Base-by-base conservation (phyloP, 2,329 filamentous ascomycete species). In the Colletotrichum agaves region DNA sequence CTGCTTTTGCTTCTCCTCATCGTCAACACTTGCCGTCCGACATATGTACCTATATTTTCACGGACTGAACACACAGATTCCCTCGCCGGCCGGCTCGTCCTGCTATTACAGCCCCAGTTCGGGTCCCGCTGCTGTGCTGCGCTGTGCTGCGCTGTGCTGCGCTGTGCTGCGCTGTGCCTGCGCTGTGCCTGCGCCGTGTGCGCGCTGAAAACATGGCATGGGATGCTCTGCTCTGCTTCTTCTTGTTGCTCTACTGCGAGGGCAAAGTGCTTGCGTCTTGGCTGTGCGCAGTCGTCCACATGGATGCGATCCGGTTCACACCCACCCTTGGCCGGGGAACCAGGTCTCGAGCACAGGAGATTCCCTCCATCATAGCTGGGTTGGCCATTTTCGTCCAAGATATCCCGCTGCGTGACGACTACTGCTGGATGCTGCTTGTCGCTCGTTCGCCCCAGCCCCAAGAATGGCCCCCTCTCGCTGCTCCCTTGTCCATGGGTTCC, bases 61-160 rank as follows among this genome's bases (percentile, higher is more conserved):
- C 49, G 35, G 49, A 55, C 46, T 27, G 46, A 12, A 27, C 19
- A 31, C 46, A 15, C 31, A 17, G 64, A 19, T 50, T 46, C 49
- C 50, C 19, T 61, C 49, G 49, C 61, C 62, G 46, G 46, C 44
- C 57, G 44, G 44, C 27, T 46, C 44, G 31, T 52, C 52, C 37
- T 68, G 47, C 56, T 50, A 15, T 52, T 66, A 27, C 31, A 39
- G 66, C 46, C 62, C 27, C 52, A 33, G 31, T 58, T 58, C 60
- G 39, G 60, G 39, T 63, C 17, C 27, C 37, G 39, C 63, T 67
- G 50, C 43, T 66, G 66, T 60, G 43, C 35, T 61, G 47, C 55
- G 33, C 49, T 53, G 65, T 68, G 53, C 67, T 63, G 67, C 41
- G 59, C 46, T 23, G 53, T 63, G 44, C n/a, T n/a, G n/a, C n/a